Evolutionary conservation across 768 basidiomycete genomes (phyloP), one percentile per base, ranked within the genome.

Genomic region (Gloeopeniophorella convolvens): DNA sequence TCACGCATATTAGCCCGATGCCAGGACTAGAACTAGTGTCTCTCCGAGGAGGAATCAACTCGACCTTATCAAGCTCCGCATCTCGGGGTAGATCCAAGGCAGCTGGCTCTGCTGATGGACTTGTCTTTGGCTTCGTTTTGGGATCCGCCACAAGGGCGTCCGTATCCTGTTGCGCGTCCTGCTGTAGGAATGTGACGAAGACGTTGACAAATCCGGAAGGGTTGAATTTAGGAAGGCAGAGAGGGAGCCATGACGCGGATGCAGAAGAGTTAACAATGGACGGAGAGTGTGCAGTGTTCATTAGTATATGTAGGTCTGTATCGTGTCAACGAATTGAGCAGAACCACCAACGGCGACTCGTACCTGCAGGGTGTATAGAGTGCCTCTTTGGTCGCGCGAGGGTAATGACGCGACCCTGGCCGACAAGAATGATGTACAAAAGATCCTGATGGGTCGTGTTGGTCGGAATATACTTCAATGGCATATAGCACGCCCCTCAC

Each of bases 141-240:
- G 34, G 20, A 34, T 46, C 44, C 3, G 51, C 30, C 18, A 36
- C 20, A 41, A 36, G 12, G 27, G 31, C 27, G 6, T 18, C 35
- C 13, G 52, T 16, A 7, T 48, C 43, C 36, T 21, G 23, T 28
- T 23, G 16, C 3, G 45, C 26, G 35, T 43, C 60, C 26, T 44
- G 56, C 35, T 77, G 73, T 23, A 85, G 64, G 63, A 86, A 90
- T 3, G 80, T 77, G 35, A 97, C 77, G 60, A 94, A 96, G 11
- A 90, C 87, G 64, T 99, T 91, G 23, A 95, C 82, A 66, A 97
- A 97, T 1, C 85, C 85, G 4, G 81, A 69, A 0, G 89, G 73
- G 61, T 97, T 91, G 72, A 89, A 98, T 65, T 92, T 93, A 0
- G 96, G 95, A 3, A 99, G 77, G 64, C 96, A 98, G 40, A 99